These are phyloP conservation scores for Plasmodium inui DNA, from an alignment of 169 alveolate species.

Conservation along the genomic window DNA sequence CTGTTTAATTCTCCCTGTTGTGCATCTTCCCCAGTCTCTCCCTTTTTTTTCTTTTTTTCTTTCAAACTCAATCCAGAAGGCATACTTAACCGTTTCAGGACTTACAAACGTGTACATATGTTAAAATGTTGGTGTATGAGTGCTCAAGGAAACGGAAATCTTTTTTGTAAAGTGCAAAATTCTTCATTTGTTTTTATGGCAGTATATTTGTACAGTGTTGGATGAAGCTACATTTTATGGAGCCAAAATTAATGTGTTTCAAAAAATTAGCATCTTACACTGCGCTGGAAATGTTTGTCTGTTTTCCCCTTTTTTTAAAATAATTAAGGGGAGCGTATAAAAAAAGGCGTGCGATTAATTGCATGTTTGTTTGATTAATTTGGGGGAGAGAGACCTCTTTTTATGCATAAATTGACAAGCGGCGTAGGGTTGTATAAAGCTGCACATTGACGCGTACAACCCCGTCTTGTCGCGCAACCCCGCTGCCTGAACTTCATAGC, in stretches of 20 bases:
- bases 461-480: not conserved
- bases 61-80: not conserved
- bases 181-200: not conserved
- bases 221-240: not conserved
- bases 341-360: not conserved
- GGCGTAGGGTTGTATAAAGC: not conserved
- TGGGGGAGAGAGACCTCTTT: not conserved
- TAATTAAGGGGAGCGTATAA: not conserved
- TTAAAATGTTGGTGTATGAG: not conserved
- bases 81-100: not conserved
- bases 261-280: not conserved
- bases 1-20: not conserved
- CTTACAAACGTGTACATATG: not conserved
- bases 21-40: not conserved
- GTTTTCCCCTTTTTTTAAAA: not conserved
- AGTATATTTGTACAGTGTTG: not conserved
- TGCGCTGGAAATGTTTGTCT: not conserved
- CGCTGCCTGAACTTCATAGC: not conserved
- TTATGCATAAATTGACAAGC: not conserved
- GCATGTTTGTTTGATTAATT: not conserved
- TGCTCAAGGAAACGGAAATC: not conserved
- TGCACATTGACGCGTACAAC: not conserved
- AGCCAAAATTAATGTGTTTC: not conserved
- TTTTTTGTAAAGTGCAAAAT: not conserved
- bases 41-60: constrained; percentile 1